Percentiles rank a stretch among this genome's conserved stretches.
phyloP scores from a whole-genome alignment of 441 rosid species.

The Iberis amara region DNA sequence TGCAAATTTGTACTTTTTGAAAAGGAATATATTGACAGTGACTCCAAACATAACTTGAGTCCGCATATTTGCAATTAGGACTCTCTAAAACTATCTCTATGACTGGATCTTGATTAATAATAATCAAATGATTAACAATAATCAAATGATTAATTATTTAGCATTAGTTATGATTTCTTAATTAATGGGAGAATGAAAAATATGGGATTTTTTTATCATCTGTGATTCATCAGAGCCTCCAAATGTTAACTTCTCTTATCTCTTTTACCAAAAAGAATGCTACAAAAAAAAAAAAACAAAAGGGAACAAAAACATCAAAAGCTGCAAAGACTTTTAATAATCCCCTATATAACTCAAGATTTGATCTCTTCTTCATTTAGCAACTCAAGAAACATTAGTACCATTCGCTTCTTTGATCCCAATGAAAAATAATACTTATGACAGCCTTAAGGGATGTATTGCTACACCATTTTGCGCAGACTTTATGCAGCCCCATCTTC shows the following conservation, averaged over 20 bases:
- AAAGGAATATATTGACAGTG: too few species aligned
- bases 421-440: conserved; percentile 25
- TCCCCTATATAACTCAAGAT: conserved; percentile 18
- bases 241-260: not conserved
- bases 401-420: not conserved
- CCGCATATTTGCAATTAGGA: too few species aligned
- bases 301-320: conserved; percentile 18
- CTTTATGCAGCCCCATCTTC: conserved; percentile 73
- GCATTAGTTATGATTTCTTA: too few species aligned
- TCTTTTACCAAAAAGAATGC: not conserved
- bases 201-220: not conserved
- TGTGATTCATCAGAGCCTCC: not conserved
- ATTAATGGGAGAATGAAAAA: too few species aligned
- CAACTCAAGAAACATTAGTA: conserved; percentile 24
- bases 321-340: conserved; percentile 7
- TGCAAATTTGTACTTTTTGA: too few species aligned
- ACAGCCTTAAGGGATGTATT: conserved; percentile 55
- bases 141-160: too few species aligned
- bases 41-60: too few species aligned
- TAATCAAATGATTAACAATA: too few species aligned
- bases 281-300: conserved; percentile 12
- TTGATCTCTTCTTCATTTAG: not conserved
- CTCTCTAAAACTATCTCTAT: too few species aligned
- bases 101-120: too few species aligned
- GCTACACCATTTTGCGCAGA: conserved; percentile 72